phyloP scores from a whole-genome alignment of 495 filamentous ascomycete species.

The Margaritispora aquatica region DNA sequence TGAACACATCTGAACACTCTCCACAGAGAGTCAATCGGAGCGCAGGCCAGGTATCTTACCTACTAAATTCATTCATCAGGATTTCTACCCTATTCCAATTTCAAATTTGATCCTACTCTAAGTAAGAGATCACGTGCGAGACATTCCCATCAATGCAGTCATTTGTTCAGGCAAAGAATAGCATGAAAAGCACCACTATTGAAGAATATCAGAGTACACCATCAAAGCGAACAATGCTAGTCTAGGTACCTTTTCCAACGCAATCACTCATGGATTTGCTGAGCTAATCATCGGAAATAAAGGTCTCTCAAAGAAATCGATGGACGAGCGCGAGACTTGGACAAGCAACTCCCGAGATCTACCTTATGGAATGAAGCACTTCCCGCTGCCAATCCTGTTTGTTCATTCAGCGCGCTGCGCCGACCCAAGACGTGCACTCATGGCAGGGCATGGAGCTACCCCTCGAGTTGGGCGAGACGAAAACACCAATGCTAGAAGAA shows the following conservation, averaged over 20 bases:
- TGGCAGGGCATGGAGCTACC: not conserved
- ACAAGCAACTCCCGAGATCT: conserved; percentile 10
- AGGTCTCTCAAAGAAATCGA: conserved; percentile 9
- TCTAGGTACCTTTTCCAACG: too few species aligned
- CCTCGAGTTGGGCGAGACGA: not conserved
- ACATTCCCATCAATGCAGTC: conserved; percentile 4
- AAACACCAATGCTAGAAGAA: not conserved
- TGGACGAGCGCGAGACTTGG: conserved; percentile 11
- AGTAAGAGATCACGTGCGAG: conserved; percentile 3
- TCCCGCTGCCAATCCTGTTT: conserved; percentile 9
- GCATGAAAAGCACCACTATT: not conserved
- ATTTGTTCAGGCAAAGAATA: not conserved
- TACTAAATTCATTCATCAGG: too few species aligned
- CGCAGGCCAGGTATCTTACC: too few species aligned
- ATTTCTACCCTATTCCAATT: too few species aligned
- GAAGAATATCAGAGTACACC: conserved; percentile 1
- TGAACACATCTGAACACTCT: too few species aligned
- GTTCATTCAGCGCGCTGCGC: not conserved
- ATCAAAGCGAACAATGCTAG: conserved; percentile 14
- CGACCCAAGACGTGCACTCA: not conserved
- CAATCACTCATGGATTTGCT: not conserved
- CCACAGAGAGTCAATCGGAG: too few species aligned
- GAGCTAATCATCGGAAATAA: not conserved
- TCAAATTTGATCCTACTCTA: too few species aligned
- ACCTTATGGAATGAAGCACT: conserved; percentile 12